Evolutionary conservation across 352 stramenopile genomes (phyloP).

Genomic region (Blastocystis sp.): DNA sequence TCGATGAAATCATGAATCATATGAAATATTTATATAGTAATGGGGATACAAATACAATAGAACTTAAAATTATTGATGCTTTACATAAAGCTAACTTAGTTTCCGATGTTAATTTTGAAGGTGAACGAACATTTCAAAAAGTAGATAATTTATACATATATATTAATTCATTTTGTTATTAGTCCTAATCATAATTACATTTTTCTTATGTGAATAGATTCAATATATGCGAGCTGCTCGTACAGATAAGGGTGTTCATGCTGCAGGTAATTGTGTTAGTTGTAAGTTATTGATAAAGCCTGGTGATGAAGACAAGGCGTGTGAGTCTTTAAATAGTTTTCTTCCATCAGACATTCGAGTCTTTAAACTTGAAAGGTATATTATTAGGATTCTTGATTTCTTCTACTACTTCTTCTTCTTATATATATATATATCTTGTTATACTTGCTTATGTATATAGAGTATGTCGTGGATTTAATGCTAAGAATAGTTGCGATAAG

Average conservation of each 20-base stretch:
- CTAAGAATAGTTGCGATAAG: slow-evolving; percentile 62
- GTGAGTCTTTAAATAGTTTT: slow-evolving; percentile 52
- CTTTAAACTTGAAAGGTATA: slow-evolving; percentile 32
- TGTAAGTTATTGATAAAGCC: slow-evolving; percentile 61
- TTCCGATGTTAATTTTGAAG: slow-evolving; percentile 58
- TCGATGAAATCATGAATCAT: no score
- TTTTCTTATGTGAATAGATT: slow-evolving; percentile 43
- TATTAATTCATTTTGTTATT: background rate
- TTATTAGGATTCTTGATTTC: background rate
- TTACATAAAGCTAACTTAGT: slow-evolving; percentile 62
- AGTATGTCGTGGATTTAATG: slow-evolving; percentile 69
- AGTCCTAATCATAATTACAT: background rate
- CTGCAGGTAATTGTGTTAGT: slow-evolving; percentile 57
- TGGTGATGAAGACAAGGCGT: slow-evolving; percentile 50
- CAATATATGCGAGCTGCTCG: slow-evolving; percentile 62
- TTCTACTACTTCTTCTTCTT: background rate
- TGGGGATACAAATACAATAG: slow-evolving; percentile 62
- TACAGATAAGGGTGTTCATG: slow-evolving; percentile 70
- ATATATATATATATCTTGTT: no score
- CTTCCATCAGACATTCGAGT: slow-evolving; percentile 58
- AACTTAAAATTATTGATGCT: slow-evolving; percentile 61
- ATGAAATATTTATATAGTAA: slow-evolving; percentile 51
- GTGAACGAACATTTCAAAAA: slow-evolving; percentile 52
- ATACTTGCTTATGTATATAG: slow-evolving; percentile 44
- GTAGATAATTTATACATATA: background rate